Evolutionary conservation across 2,329 filamentous ascomycete species (phyloP).

Genomic region (Phialophora macrospora): DNA sequence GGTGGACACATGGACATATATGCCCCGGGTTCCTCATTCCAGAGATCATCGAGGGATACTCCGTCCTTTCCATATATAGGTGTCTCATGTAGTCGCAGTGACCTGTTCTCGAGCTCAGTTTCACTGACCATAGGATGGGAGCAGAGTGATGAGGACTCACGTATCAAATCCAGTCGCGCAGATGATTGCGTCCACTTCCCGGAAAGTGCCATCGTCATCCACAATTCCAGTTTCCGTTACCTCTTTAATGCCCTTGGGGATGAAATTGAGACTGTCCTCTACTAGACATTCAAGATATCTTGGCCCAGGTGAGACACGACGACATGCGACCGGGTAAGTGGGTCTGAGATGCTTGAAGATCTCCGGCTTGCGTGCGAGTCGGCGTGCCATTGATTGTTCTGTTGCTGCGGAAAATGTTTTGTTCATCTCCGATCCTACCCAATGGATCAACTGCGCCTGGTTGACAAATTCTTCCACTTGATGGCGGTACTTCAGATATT

Average conservation of each 20-base stretch:
- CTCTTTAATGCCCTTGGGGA: not conserved
- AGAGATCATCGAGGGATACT: constrained; percentile 31
- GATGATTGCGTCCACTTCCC: not conserved
- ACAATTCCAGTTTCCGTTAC: not conserved
- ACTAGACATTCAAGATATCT: not conserved
- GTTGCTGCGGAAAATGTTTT: not conserved
- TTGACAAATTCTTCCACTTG: constrained; percentile 17
- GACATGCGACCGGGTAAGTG: not conserved
- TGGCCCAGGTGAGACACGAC: not conserved
- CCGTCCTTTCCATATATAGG: constrained; percentile 41
- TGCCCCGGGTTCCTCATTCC: constrained; percentile 33
- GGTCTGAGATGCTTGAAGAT: constrained; percentile 11
- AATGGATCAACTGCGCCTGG: constrained; percentile 6
- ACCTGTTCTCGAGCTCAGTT: not conserved
- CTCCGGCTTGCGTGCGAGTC: constrained; percentile 13
- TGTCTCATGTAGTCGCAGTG: not conserved
- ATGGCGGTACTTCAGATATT: constrained; percentile 10
- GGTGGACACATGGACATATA: constrained; percentile 3
- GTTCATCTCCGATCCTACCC: not conserved
- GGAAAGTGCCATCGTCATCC: not conserved
- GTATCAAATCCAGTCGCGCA: constrained; percentile 11
- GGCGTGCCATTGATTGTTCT: constrained; percentile 1
- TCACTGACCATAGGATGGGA: not conserved
- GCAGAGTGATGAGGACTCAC: not conserved
- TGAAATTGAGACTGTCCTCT: not conserved